These are phyloP conservation scores for Fusarium duplospermum DNA, from an alignment of 2,329 filamentous ascomycete genomes.

Conservation along the genomic window DNA sequence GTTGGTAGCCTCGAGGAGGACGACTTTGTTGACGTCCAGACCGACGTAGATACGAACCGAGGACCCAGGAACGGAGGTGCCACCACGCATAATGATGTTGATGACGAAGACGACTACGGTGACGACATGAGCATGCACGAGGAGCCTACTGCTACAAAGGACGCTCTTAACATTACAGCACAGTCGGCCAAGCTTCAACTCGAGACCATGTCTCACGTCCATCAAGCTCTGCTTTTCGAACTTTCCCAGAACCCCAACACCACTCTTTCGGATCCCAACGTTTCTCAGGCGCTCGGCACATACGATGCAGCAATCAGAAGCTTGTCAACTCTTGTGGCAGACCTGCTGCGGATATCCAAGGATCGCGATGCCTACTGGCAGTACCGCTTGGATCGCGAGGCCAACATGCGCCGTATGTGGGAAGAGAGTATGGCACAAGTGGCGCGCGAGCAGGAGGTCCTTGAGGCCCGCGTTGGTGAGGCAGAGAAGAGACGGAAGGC, in stretches of 20 bases:
- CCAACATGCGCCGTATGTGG: conserved; percentile 94
- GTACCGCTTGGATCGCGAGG: conserved; percentile 90
- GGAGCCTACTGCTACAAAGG: conserved; percentile 79
- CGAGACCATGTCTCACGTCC: conserved; percentile 88
- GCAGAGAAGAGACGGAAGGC: conserved; percentile 90
- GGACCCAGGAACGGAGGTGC: conserved; percentile 50
- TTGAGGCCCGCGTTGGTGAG: conserved; percentile 88
- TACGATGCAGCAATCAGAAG: conserved; percentile 93
- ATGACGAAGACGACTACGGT: conserved; percentile 81
- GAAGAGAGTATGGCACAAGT: conserved; percentile 99
- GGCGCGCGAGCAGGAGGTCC: conserved; percentile 91
- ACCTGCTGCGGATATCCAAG: conserved; percentile 89
- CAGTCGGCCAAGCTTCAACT: conserved; percentile 94
- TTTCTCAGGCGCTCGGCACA: conserved; percentile 81
- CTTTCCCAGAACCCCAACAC: conserved; percentile 73
- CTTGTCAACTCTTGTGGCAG: conserved; percentile 84
- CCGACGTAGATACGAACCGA: conserved; percentile 56
- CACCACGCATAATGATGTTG: conserved; percentile 57
- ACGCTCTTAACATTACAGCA: conserved; percentile 96
- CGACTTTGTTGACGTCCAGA: conserved; percentile 61
- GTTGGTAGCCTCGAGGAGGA: conserved; percentile 65
- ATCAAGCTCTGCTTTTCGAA: conserved; percentile 81
- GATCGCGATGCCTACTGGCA: conserved; percentile 98
- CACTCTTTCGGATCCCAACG: conserved; percentile 79
- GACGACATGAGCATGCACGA: conserved; percentile 83